Percentiles rank a stretch among this genome's conserved stretches.
Evolutionary conservation across 2,329 filamentous ascomycete genomes (phyloP).

Genomic region (Tolypocladium pustulatum): DNA sequence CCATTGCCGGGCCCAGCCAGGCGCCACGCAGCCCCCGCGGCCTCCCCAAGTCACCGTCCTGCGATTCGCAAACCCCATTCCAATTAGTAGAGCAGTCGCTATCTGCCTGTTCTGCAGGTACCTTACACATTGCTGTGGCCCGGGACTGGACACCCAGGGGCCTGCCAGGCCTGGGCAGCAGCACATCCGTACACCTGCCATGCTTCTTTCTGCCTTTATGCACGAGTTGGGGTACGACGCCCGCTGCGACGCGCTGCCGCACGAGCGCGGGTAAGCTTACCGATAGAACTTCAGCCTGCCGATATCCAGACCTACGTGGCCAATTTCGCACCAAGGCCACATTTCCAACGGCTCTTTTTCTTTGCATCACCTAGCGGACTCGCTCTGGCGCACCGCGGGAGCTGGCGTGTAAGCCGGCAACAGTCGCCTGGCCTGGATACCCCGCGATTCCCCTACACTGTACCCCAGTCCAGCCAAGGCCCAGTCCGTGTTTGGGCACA

Average conservation of each 20-base stretch:
- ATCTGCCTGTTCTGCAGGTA: neutral
- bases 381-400: too few species aligned
- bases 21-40: too few species aligned
- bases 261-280: neutral
- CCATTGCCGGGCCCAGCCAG: neutral
- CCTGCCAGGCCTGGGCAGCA: too few species aligned
- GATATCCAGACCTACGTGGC: neutral
- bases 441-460: neutral
- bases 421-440: neutral
- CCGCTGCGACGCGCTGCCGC: neutral
- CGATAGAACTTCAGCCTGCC: neutral
- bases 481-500: slow-evolving; percentile 1
- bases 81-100: too few species aligned
- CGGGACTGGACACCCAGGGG: too few species aligned
- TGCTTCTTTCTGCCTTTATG: neutral
- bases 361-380: neutral
- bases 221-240: neutral
- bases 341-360: neutral
- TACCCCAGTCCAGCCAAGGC: neutral
- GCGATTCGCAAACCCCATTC: too few species aligned
- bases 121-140: neutral
- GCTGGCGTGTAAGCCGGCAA: neutral
- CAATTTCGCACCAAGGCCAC: neutral
- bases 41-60: too few species aligned
- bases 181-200: neutral